Evolutionary conservation across 495 filamentous ascomycete genomes (phyloP).

Genomic region (Xylona heveae): DNA sequence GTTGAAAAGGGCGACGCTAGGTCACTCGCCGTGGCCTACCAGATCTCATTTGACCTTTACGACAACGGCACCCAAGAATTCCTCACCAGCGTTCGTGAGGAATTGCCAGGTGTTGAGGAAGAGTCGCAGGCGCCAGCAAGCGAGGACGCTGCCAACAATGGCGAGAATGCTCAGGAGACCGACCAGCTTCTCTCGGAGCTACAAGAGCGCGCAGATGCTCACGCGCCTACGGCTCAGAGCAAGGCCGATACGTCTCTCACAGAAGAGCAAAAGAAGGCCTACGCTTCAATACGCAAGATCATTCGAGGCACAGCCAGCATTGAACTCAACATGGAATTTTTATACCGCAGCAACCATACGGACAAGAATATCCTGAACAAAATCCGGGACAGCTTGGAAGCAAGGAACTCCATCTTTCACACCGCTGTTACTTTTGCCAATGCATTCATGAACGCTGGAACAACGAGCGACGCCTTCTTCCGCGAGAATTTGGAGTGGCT

Average conservation of each 20-base stretch:
- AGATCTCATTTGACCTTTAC: constrained; percentile 94
- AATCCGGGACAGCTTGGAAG: constrained; percentile 83
- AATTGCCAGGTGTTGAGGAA: constrained; percentile 32
- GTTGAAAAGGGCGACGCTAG: constrained; percentile 57
- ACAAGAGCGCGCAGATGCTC: constrained; percentile 11
- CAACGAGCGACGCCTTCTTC: constrained; percentile 94
- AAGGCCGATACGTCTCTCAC: constrained; percentile 20
- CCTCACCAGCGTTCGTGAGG: constrained; percentile 66
- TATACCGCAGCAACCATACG: constrained; percentile 83
- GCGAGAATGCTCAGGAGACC: constrained; percentile 24
- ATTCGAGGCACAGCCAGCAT: constrained; percentile 81
- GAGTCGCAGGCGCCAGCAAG: not conserved
- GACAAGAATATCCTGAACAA: constrained; percentile 84
- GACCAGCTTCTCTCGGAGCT: constrained; percentile 29
- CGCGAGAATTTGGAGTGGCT: constrained; percentile 95
- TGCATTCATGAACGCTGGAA: constrained; percentile 99
- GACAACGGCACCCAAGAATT: constrained; percentile 98
- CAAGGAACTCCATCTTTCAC: constrained; percentile 95
- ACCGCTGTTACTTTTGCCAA: constrained; percentile 92
- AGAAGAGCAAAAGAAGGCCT: constrained; percentile 37
- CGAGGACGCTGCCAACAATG: not conserved
- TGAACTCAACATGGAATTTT: constrained; percentile 83
- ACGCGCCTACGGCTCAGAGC: constrained; percentile 13
- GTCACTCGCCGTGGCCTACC: constrained; percentile 73
- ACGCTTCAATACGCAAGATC: constrained; percentile 64